Evolutionary conservation across 2,329 filamentous ascomycete genomes (phyloP), one percentile per base, ranked within the genome.

Genomic region (Dendrostoma leiphaemia): DNA sequence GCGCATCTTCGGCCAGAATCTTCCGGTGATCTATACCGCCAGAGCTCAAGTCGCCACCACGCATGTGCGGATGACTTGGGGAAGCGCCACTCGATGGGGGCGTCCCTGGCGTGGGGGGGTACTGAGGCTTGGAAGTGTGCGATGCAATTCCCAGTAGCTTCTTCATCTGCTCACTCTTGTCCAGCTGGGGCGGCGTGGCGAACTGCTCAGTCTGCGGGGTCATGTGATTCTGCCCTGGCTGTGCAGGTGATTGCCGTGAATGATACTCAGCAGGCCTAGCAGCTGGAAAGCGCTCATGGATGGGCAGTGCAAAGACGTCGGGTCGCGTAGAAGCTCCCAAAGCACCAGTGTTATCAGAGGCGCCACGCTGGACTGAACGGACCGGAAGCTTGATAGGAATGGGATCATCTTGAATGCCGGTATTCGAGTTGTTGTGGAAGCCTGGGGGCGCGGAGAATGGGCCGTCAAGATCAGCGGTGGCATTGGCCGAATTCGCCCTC

Each of bases 371-470:
- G n/a, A 64, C 60, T 28, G 63, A 58, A 15, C 59, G 51, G 62
- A 61, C 17, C 60, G 61, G 21, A 55, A 57, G 44, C 49, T 59
- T 38, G 48, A 61, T 9, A 50, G 54, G 51, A 41, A 57, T 24
- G 51, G 58, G 34, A 26, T 63, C 53, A 62, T 43, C 35, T 41
- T 38, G 47, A 19, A 46, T 47, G n/a, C 13, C 35, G 28, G 31
- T 12, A 24, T 58, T 71, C 63, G 45, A 68, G 66, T 17, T 23
- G 6, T 50, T 9, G 10, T 40, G 47, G 8, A 69, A 66, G 46
- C 70, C 71, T 2, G 66, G 67, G 19, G 76, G 74, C n/a, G 82
- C 81, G n/a, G 80, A 84, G 55, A 79, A 76, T 4, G 78, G 74
- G 9, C 72, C 69, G 7, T 71, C 64, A 29, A 69, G 64, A 19